Conservation (phyloP, 192 early-diverging fungal genomes). For the Radiomyces spectabilis region DNA sequence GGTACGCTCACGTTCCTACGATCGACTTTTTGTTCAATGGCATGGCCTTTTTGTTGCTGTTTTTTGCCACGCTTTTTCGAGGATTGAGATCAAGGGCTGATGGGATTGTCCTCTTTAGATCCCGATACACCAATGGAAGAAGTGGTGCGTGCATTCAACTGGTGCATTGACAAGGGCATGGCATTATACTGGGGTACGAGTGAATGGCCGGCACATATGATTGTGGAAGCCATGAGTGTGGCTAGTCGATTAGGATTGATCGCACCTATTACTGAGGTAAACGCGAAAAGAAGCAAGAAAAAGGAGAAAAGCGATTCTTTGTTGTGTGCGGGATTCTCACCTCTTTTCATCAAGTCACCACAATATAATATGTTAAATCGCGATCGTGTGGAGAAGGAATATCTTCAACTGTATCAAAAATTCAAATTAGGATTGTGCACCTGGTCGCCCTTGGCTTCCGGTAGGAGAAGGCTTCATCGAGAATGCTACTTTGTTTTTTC, state of each 20-base stretch:
- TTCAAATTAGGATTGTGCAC: slow-evolving; percentile 63
- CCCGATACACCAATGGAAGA: slow-evolving; percentile 72
- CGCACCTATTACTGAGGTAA: slow-evolving; percentile 53
- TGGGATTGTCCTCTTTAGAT: too few species aligned
- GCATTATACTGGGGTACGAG: slow-evolving; percentile 82
- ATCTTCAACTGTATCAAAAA: slow-evolving; percentile 60
- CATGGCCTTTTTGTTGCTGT: too few species aligned
- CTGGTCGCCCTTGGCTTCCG: slow-evolving; percentile 72
- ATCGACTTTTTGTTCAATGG: too few species aligned
- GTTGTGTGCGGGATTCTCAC: too few species aligned
- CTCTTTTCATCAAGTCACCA: slow-evolving; percentile 42
- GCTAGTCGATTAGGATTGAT: slow-evolving; percentile 62
- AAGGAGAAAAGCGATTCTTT: neutral
- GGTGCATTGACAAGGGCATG: slow-evolving; percentile 70
- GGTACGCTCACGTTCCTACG: too few species aligned
- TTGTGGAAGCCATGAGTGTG: slow-evolving; percentile 65
- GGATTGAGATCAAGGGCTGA: too few species aligned
- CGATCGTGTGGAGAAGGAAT: slow-evolving; percentile 69
- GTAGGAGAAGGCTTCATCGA: slow-evolving; percentile 20
- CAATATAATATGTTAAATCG: slow-evolving; percentile 87
- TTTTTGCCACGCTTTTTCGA: too few species aligned
- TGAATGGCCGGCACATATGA: slow-evolving; percentile 77
- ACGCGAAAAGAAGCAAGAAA: neutral
- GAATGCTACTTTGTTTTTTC: neutral
- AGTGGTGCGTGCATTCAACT: slow-evolving; percentile 77